Evolutionary conservation across 139 green algal genomes (phyloP).

Genomic region (Parachlorella kessleri): DNA sequence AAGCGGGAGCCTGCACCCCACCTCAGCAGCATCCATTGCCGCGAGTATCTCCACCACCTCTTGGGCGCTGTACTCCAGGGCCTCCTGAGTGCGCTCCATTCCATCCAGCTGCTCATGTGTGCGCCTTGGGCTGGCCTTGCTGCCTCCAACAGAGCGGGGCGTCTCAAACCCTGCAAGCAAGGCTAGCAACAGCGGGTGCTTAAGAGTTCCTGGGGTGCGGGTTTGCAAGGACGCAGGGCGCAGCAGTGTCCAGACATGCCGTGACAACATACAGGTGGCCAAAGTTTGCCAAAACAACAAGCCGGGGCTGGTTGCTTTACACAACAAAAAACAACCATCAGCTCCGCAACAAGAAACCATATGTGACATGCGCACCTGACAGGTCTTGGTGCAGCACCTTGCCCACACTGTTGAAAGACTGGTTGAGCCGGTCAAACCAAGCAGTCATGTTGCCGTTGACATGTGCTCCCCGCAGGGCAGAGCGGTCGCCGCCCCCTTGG

Average conservation of each 20-base stretch:
- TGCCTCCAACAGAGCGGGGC: too few species aligned
- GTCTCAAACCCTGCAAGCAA: too few species aligned
- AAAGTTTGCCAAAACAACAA: too few species aligned
- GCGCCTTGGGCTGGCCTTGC: not conserved
- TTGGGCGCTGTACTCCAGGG: slow-evolving; percentile 13
- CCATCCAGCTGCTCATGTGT: slow-evolving; percentile 2
- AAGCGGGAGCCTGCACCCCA: too few species aligned
- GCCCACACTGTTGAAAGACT: not conserved
- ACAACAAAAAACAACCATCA: not conserved
- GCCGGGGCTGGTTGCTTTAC: too few species aligned
- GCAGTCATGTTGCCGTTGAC: not conserved
- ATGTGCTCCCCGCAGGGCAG: too few species aligned
- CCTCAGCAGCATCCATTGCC: not conserved
- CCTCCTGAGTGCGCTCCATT: not conserved
- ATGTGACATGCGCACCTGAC: not conserved
- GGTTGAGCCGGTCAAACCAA: slow-evolving; percentile 13
- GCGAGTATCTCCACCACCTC: slow-evolving; percentile 20
- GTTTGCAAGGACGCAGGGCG: not conserved
- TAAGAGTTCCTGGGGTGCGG: not conserved
- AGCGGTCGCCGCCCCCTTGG: too few species aligned
- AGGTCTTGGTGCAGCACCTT: slow-evolving; percentile 19
- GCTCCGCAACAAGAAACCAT: not conserved
- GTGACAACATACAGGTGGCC: not conserved
- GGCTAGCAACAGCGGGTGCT: too few species aligned
- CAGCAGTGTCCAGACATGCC: not conserved